Base-by-base conservation (phyloP, 1,139 yeast genomes). In the Hansenula sp. region DNA sequence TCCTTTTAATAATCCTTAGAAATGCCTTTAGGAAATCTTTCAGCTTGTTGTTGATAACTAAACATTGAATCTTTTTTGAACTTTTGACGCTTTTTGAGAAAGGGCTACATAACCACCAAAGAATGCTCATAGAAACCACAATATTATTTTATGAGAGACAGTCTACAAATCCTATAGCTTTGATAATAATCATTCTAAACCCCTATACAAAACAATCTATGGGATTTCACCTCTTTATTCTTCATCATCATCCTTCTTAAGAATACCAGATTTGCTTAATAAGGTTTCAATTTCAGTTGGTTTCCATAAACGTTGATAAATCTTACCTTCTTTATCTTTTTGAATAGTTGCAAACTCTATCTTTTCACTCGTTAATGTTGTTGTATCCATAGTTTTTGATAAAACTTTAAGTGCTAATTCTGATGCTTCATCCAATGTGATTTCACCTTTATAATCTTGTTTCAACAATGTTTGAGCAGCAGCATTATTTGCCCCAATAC, bases 401-500 rank as follows among this genome's bases (percentile, higher is more conserved):
- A 94, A 75, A 32, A 94, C 95, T 66, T 89, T 89, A 58, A 92
- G 73, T 7, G 97, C 97, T 60, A 92, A 71, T 51, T 82, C 88
- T 47, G 88, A 77, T 4, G 96, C 97, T 39, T 84, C 94, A 45
- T 81, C 77, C 53, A 94, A 70, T 17, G 74, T 65, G 56, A 88
- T 64, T 44, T 84, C 94, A 53, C 87, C 94, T 59, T 85, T 88
- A 68, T 86, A 94, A 58, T 94, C 98, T 68, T 90, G 95, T 66
- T 92, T 94, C 59, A 94, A 73, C 50, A 94, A 70, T 1, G 98
- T 90, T 67, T 94, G 98, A 2, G 97, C 97, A 34, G 96, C 90
- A 6, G 96, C 79, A 50, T 88, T 90, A 66, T 92, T 94, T 43
- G 97, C 96, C 32, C 99, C 99, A 48, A 92, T 92, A 55, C 90